Conservation (phyloP, 2,329 filamentous ascomycete genomes). For the Ophiostoma fasciatum region DNA sequence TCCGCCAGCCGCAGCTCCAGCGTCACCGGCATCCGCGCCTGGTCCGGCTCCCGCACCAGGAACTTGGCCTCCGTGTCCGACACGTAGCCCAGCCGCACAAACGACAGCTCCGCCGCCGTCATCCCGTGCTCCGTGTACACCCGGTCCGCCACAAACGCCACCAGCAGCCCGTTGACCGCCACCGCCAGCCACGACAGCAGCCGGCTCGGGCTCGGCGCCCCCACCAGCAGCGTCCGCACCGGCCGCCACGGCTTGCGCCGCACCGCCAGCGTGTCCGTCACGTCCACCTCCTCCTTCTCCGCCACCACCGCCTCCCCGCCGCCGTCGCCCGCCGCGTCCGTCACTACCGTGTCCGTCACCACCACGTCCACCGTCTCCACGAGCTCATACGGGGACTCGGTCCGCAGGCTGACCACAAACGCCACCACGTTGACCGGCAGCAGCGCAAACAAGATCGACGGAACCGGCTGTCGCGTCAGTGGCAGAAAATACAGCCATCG, state of each 20-base stretch:
- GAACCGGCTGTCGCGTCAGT: slow-evolving; percentile 12
- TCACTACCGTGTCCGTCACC: slow-evolving; percentile 30
- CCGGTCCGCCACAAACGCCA: slow-evolving; percentile 60
- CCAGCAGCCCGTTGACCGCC: slow-evolving; percentile 54
- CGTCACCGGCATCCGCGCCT: slow-evolving; percentile 57
- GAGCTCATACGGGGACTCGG: slow-evolving; percentile 40
- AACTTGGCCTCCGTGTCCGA: slow-evolving; percentile 67
- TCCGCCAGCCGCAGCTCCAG: slow-evolving; percentile 49
- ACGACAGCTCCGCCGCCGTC: slow-evolving; percentile 60
- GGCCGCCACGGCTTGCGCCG: slow-evolving; percentile 40
- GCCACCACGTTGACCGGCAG: slow-evolving; percentile 52
- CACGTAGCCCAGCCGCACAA: slow-evolving; percentile 77
- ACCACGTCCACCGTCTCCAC: slow-evolving; percentile 44
- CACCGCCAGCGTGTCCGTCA: slow-evolving; percentile 48
- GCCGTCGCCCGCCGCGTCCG: slow-evolving; percentile 21
- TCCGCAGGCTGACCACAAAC: slow-evolving; percentile 44
- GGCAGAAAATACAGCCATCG: too few relatives aligned
- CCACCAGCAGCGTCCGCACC: slow-evolving; percentile 55
- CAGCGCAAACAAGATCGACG: slow-evolving; percentile 37
- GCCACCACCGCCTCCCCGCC: slow-evolving; percentile 25
- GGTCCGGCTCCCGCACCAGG: slow-evolving; percentile 71
- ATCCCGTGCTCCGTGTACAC: slow-evolving; percentile 62
- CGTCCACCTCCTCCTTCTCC: slow-evolving; percentile 38
- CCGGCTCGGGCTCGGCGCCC: slow-evolving; percentile 58
- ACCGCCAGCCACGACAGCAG: slow-evolving; percentile 53